Base-by-base conservation (phyloP, 78 protist genomes). In the Dictyostelium firmibasis region DNA sequence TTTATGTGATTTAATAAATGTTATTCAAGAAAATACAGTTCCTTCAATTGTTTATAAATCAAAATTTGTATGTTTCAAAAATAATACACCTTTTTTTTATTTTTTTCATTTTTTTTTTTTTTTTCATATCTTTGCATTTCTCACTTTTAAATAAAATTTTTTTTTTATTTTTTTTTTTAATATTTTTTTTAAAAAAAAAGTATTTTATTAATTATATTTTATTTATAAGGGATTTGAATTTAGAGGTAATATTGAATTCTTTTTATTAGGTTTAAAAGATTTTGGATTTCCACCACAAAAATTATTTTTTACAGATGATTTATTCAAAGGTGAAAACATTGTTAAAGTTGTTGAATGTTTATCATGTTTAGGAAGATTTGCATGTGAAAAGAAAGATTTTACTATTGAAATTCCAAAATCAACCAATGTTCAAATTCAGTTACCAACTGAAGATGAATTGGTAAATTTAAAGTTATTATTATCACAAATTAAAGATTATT, bases 331-430 rank as follows among this genome's bases (percentile, higher is more conserved):
- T 13, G 85, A 77, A 7, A 86, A 86, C 41, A 77, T 41, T 3
- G 93, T 86, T 8, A 86, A 44, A 41, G 93, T 86, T 10, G 75
- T 86, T 2, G 82, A 70, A 72, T 31, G 85, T 86, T 31, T 86
- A 9, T 35, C 69, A 10, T 16, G 38, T 20, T 33, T 86, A 6
- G 50, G 79, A 35, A 29, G 29, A 57, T 33, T 50, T 50, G 92
- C 84, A 35, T 44, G 33, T 25, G 38, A 41, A 44, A 43, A 44
- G 16, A n/a, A 27, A 29, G 81, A 41, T 9, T 86, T 38, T 50
- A n/a, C 50, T 0, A 57, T 38, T 64, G 84, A 86, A 86, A 36
- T 72, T 83, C 2, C 25, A 77, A n/a, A 75, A 6, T 14, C 77
- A 31, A 10, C 93, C 33, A 75, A 77, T 31, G 43, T 70, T 33